Conservation (phyloP, 345 rosid genomes). For the Moricandia moricandioides region DNA sequence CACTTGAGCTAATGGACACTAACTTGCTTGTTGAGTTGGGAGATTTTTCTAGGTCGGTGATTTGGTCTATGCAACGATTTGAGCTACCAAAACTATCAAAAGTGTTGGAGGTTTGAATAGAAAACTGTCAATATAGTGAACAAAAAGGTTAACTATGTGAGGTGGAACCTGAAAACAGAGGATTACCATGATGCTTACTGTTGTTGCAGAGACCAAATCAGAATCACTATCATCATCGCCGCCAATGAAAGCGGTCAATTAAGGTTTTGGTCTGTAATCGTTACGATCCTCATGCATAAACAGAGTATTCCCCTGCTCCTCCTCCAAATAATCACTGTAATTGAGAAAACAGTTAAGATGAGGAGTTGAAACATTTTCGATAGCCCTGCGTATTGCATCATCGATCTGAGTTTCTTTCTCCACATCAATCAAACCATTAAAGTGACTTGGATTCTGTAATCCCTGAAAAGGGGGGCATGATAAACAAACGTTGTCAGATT, state of each 20-base stretch:
- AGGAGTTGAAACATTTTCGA: too few relatives aligned
- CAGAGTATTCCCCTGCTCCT: background rate
- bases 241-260: background rate
- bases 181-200: conserved; percentile 14
- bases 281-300: background rate
- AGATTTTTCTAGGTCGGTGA: background rate
- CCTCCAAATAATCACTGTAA: too few relatives aligned
- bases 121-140: background rate
- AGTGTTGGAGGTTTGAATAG: background rate
- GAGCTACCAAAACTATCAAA: conserved; percentile 23
- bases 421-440: too few relatives aligned
- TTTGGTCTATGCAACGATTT: background rate
- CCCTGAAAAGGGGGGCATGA: too few relatives aligned
- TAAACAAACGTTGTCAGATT: too few relatives aligned
- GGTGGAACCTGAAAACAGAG: conserved; percentile 9
- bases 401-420: too few relatives aligned
- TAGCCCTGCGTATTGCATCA: too few relatives aligned
- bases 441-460: too few relatives aligned
- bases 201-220: background rate
- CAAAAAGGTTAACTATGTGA: background rate
- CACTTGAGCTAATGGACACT: background rate
- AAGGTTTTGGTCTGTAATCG: background rate
- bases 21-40: background rate
- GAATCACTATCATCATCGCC: background rate
- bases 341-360: too few relatives aligned